phyloP scores from a whole-genome alignment of 371 early-diverging fungal species.

The Mucor velutinosus region DNA sequence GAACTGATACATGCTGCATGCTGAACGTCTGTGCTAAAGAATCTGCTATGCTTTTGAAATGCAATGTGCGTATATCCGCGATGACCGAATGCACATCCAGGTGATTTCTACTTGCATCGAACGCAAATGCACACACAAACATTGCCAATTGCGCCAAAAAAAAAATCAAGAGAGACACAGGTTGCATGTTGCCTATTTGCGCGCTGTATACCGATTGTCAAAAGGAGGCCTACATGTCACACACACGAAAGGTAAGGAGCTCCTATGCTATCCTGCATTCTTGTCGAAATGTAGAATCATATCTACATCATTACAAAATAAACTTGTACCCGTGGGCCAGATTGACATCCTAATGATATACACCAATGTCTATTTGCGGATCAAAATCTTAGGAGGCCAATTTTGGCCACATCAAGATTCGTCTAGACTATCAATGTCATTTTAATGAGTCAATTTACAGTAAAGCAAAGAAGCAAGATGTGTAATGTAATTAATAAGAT shows the following conservation, averaged over 20 bases:
- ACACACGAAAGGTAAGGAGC: background rate
- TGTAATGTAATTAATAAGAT: slow-evolving; percentile 1
- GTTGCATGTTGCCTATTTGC: background rate
- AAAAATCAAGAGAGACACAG: too few relatives aligned
- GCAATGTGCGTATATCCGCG: too few relatives aligned
- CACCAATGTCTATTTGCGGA: too few relatives aligned
- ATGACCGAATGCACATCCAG: background rate
- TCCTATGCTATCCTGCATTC: background rate
- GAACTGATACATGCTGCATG: background rate
- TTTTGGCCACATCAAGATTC: too few relatives aligned
- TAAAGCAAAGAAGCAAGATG: background rate
- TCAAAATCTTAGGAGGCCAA: too few relatives aligned
- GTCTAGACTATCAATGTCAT: too few relatives aligned
- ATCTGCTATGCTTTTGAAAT: too few relatives aligned
- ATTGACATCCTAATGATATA: background rate
- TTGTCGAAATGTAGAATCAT: background rate
- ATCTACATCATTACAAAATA: background rate
- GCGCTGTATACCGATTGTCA: background rate
- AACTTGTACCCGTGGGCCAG: background rate
- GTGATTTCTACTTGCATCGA: too few relatives aligned
- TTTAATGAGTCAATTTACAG: too few relatives aligned
- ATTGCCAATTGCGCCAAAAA: too few relatives aligned
- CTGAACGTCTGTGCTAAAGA: background rate
- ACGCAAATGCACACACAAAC: background rate
- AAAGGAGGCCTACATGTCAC: background rate